Conservation (phyloP, 257 asterid genomes). For the Fraxinus americana region DNA sequence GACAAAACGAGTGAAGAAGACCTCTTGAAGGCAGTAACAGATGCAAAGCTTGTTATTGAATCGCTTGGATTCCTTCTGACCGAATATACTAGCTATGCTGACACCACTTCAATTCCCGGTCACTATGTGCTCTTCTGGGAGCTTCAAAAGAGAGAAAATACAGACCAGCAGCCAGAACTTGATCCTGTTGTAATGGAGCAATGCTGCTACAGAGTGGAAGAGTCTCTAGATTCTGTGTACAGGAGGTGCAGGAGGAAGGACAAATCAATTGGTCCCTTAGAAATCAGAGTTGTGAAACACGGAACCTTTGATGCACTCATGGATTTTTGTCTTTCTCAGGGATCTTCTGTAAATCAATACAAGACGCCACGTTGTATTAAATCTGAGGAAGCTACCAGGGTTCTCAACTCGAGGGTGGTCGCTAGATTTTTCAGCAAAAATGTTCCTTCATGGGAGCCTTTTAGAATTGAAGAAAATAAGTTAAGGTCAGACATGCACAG, state of each 20-base stretch:
- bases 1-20: conserved; percentile 94
- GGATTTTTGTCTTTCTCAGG: conserved; percentile 81
- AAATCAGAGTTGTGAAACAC: conserved; percentile 68
- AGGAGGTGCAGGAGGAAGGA: conserved; percentile 66
- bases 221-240: conserved; percentile 80
- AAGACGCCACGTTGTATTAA: conserved; percentile 89
- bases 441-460: not conserved
- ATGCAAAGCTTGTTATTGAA: conserved; percentile 51
- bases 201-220: conserved; percentile 81
- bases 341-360: conserved; percentile 83
- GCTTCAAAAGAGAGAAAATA: conserved; percentile 40
- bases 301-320: conserved; percentile 91
- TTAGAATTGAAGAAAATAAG: not conserved
- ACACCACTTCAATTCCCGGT: conserved; percentile 66
- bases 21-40: conserved; percentile 74
- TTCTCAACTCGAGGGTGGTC: conserved; percentile 56
- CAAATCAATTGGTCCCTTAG: conserved; percentile 81
- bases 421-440: conserved; percentile 51
- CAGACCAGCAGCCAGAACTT: conserved; percentile 31
- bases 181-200: conserved; percentile 1
- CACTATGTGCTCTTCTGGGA: conserved; percentile 92
- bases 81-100: conserved; percentile 89
- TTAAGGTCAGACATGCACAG: not conserved
- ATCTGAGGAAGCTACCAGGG: conserved; percentile 48
- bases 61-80: conserved; percentile 59